Evolutionary conservation across 139 green algal genomes (phyloP), one percentile per base, ranked within the genome.

Genomic region (Chloropicon primus): DNA sequence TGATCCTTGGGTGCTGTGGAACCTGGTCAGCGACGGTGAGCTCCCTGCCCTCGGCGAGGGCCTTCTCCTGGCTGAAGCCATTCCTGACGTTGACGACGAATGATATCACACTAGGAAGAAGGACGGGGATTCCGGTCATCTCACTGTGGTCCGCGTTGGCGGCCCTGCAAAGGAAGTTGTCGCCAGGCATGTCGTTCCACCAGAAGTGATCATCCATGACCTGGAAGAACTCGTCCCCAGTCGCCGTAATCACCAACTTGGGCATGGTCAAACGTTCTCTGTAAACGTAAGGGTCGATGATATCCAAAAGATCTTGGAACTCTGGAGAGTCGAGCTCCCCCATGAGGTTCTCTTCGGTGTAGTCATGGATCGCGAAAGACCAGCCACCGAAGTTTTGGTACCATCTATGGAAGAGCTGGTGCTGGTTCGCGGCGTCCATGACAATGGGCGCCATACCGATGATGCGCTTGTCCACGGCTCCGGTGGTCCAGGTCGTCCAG

Each of bases 171-270:
- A 62, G 41, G 10, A 62, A 62, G 41, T 62, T 62, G 41, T 62
- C 17, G 10, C 41, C 41, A 5, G 41, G 41, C 41, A 62, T 62
- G 5, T 62, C 41, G 10, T 62, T 62, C 10, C 5, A 62, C 41
- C 41, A 62, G 41, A 72, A 79, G 27, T 29, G 26, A 2, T 25
- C 25, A 62, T 80, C 71, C 24, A 76, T 72, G 22, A 80, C 28
- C 71, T 54, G 29, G 71, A 80, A 80, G 62, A 80, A 80, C 53
- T 80, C 77, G 71, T 80, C 77, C 24, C 75, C 24, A 21, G 77
- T 62, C 10, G 71, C 26, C 21, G 71, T n/a, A n/a, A 80, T 27
- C 24, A 80, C 24, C 24, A 80, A 62, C 77, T 80, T 80, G 0
- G 77, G 77, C 77, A 80, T 80, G 1, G 23, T 78, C 1, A 80